Conservation (phyloP, 1,284 basidiomycete species). For the Sanghuangporus weigelae region DNA sequence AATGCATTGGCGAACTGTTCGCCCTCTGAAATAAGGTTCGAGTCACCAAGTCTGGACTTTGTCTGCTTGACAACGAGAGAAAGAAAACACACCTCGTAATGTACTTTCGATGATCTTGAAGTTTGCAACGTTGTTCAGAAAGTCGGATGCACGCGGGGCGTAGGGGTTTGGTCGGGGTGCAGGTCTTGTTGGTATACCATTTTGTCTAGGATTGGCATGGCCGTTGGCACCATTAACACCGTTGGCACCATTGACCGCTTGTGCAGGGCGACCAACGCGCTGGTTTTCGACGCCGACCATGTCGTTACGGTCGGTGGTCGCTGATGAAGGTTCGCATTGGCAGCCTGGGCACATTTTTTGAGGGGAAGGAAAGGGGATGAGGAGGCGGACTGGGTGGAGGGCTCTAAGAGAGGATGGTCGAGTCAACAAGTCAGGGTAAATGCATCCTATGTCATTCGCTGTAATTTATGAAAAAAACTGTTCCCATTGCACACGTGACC, state of each 20-base stretch:
- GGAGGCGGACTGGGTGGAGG: slow-evolving; percentile 12
- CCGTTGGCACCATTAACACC: slow-evolving; percentile 31
- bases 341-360: slow-evolving; percentile 65
- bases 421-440: neutral
- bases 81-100: slow-evolving; percentile 64
- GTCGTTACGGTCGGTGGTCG: slow-evolving; percentile 43
- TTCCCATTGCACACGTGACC: neutral
- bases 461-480: no score
- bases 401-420: neutral
- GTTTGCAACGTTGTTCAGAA: slow-evolving; percentile 87
- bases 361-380: slow-evolving; percentile 10
- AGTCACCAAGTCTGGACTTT: slow-evolving; percentile 1
- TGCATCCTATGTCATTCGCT: no score
- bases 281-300: slow-evolving; percentile 64
- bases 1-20: slow-evolving; percentile 99
- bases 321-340: slow-evolving; percentile 39
- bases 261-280: slow-evolving; percentile 24
- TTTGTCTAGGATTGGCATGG: slow-evolving; percentile 25
- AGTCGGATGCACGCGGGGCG: slow-evolving; percentile 84
- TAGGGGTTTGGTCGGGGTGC: slow-evolving; percentile 68
- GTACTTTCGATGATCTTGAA: slow-evolving; percentile 98
- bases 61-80: neutral
- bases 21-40: slow-evolving; percentile 62
- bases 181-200: slow-evolving; percentile 26
- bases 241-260: slow-evolving; percentile 33